A percentile compares a stretch with the other conserved stretches of the same genome.
Evolutionary conservation across 306 rosid genomes (phyloP).

Genomic region (Cicer chorassanicum): DNA sequence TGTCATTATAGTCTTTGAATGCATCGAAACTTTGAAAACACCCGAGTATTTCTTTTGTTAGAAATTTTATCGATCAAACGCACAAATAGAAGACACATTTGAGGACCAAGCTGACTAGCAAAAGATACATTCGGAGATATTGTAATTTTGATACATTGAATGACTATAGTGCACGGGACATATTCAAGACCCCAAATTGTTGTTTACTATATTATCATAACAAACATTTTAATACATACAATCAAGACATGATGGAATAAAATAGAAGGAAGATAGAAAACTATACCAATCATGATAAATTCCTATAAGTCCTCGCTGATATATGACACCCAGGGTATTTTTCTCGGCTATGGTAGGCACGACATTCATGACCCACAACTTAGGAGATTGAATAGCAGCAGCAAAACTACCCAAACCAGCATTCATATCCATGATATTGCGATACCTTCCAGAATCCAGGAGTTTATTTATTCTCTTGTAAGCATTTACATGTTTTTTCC

Average conservation of each 20-base stretch:
- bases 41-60: no score
- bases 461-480: slow-evolving; percentile 77
- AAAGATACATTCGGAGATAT: no score
- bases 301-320: slow-evolving; percentile 85
- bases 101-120: no score
- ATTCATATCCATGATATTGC: slow-evolving; percentile 95
- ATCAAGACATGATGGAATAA: slow-evolving; percentile 22
- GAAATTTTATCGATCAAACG: no score
- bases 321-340: slow-evolving; percentile 72
- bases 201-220: not conserved
- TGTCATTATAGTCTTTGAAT: no score
- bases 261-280: slow-evolving; percentile 35
- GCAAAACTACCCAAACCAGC: slow-evolving; percentile 95
- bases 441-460: slow-evolving; percentile 87
- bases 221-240: not conserved
- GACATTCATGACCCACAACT: slow-evolving; percentile 95
- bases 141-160: no score
- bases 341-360: slow-evolving; percentile 86
- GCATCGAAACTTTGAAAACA: no score
- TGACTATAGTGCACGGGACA: no score
- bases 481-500: slow-evolving; percentile 89
- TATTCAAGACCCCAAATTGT: no score
- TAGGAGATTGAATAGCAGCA: slow-evolving; percentile 78
- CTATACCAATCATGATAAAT: slow-evolving; percentile 93
- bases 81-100: no score